These are phyloP conservation scores for Colletotrichum australisinense DNA, from an alignment of 2,329 filamentous ascomycete genomes.

Conservation along the genomic window DNA sequence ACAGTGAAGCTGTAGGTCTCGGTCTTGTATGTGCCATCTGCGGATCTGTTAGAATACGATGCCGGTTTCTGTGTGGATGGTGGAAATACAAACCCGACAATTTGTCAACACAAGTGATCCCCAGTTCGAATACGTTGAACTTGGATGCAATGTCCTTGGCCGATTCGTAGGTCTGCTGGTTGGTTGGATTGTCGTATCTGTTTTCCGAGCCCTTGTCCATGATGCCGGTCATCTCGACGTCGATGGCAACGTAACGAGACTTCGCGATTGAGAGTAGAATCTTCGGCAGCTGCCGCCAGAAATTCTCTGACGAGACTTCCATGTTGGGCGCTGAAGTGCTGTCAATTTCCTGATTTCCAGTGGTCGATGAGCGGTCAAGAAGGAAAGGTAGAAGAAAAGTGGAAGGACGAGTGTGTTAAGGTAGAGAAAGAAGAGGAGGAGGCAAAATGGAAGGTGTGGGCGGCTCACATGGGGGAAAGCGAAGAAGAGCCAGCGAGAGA, in stretches of 20 bases:
- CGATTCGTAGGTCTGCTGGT: conserved; percentile 41
- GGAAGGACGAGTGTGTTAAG: neutral
- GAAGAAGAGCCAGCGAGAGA: no score
- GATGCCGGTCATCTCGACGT: conserved; percentile 49
- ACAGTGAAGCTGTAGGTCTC: conserved; percentile 46
- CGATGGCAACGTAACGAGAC: conserved; percentile 47
- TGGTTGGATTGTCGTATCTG: neutral
- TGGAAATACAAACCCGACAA: conserved; percentile 5
- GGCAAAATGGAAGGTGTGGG: no score
- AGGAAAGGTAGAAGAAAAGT: neutral
- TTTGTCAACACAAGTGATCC: conserved; percentile 46
- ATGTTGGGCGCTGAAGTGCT: conserved; percentile 1
- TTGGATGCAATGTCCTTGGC: conserved; percentile 43
- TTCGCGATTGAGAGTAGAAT: conserved; percentile 44
- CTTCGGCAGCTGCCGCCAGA: conserved; percentile 40
- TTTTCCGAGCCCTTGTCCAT: conserved; percentile 12
- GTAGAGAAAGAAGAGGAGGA: no score
- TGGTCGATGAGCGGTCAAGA: no score
- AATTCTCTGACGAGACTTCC: conserved; percentile 37
- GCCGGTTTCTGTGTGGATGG: no score
- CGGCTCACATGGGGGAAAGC: no score
- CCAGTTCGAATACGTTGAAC: conserved; percentile 49
- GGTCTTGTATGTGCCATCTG: conserved; percentile 35
- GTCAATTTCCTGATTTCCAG: neutral
- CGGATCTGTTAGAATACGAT: conserved; percentile 17